These are phyloP conservation scores for Globisporangium takayamanum DNA, from an alignment of 352 stramenopile genomes.

Conservation along the genomic window DNA sequence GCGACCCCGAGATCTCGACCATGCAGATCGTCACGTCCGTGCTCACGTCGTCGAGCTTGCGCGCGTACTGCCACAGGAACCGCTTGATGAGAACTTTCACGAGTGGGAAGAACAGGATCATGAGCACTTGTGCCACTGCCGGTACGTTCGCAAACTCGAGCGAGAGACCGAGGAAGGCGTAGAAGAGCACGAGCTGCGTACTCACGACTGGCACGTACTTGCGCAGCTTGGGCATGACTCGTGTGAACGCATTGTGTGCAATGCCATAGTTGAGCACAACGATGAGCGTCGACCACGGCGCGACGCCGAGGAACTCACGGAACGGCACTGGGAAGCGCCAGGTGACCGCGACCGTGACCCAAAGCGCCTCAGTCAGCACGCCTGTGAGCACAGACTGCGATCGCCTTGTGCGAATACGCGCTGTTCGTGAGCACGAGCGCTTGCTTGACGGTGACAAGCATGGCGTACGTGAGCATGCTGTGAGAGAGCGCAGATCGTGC, in stretches of 20 bases:
- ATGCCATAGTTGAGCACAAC: constrained; percentile 13
- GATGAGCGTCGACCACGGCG: constrained; percentile 1
- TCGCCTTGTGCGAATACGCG: constrained; percentile 14
- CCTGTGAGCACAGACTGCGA: constrained; percentile 5
- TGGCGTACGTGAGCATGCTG: constrained; percentile 10
- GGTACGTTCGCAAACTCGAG: constrained; percentile 15
- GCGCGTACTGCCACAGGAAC: constrained; percentile 12
- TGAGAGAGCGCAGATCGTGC: constrained; percentile 12
- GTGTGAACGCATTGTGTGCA: constrained; percentile 6
- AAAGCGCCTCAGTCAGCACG: constrained; percentile 7
- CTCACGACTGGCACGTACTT: constrained; percentile 15
- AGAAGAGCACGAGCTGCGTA: constrained; percentile 13
- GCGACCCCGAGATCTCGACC: constrained; percentile 20
- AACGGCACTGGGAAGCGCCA: constrained; percentile 21
- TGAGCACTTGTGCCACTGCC: background rate
- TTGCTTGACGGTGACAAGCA: constrained; percentile 13
- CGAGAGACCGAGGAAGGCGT: constrained; percentile 15
- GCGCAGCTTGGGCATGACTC: background rate
- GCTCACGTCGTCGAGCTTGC: constrained; percentile 19
- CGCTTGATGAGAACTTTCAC: constrained; percentile 16
- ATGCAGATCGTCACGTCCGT: constrained; percentile 22
- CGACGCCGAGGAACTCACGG: constrained; percentile 11
- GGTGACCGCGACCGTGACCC: constrained; percentile 4
- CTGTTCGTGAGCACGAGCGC: constrained; percentile 8
- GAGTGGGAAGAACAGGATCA: constrained; percentile 16